Base-by-base conservation (phyloP, 1,284 basidiomycete species). In the Xerocomus nothofagi region DNA sequence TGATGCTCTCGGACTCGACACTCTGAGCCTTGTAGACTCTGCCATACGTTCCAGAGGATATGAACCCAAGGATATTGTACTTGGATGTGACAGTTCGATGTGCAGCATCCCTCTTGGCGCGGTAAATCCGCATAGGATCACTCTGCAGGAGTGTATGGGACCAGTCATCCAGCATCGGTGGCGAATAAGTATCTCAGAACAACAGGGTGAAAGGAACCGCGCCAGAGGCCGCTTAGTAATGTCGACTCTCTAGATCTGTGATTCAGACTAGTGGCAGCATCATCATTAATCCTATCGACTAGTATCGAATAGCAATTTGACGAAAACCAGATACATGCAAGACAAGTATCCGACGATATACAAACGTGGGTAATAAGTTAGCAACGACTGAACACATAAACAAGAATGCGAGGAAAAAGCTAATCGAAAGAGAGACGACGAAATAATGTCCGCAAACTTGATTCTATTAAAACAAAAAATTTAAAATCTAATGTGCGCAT, bases 1-100 rank as follows among this genome's bases (percentile, higher is more conserved):
- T 78, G 49, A 74, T 76, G 1, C 76, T 82, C 37, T 86, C 84
- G 10, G 75, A 73, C 2, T 82, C 87, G 29, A 82, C 76, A 55
- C 88, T 86, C 54, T 90, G 81, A 0, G 95, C 97, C 70, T 99
- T 99, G 81, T 99, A 99, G 5, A 99, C 96, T 24, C 94, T 80
- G 0, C 97, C 97, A 64, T 99, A 99, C 0, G 97, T 99, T 17
- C 96, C 96, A 4, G 93, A 96, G 8, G 93, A 97, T 58, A 99
- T 93, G 73, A 99, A 99, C 8, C 97, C 97, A 4, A 97, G 78
- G 57, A 99, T 97, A 50, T 80, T 78, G 73, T 99, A 99, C 66
- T 90, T 92, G 46, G 83, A 84, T 11, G 82, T 73, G 11, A 94
- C 91, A 2, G 80, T 77, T 24, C 74, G 76, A 49, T 84, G 83